A percentile compares a stretch with the other conserved stretches of the same genome.
These are phyloP conservation scores for Gonapodya sp. DNA, from an alignment of 192 early-diverging fungal genomes.

Conservation along the genomic window DNA sequence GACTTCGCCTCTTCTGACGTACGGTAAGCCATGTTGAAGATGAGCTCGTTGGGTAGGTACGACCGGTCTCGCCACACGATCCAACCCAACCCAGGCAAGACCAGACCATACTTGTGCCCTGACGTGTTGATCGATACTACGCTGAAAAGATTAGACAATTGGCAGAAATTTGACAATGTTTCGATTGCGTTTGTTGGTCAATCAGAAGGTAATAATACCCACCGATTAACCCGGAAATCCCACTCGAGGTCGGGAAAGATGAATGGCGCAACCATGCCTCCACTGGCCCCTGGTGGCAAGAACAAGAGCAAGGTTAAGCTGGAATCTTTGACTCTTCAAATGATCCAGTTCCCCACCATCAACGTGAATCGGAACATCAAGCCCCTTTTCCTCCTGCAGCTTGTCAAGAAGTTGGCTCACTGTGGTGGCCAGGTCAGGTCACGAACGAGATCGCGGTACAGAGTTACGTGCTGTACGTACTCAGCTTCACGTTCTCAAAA, in stretches of 20 bases:
- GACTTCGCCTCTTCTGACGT: background rate
- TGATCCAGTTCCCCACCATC: conserved; percentile 54
- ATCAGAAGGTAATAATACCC: background rate
- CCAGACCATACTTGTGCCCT: conserved; percentile 81
- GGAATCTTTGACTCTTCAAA: too few species aligned
- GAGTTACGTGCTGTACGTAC: too few species aligned
- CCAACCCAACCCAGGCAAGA: conserved; percentile 78
- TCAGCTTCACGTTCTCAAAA: conserved; percentile 62
- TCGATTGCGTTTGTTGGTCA: too few species aligned
- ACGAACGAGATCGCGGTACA: too few species aligned
- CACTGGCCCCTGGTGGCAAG: conserved; percentile 37
- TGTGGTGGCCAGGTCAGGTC: background rate
- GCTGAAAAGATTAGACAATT: too few species aligned
- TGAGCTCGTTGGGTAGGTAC: conserved; percentile 61
- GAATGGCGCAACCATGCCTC: conserved; percentile 83
- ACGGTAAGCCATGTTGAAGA: conserved; percentile 34
- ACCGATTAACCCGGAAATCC: conserved; percentile 38
- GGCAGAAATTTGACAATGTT: too few species aligned
- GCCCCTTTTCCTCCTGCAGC: conserved; percentile 48
- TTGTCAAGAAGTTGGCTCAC: conserved; percentile 40
- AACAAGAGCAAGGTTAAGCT: too few species aligned
- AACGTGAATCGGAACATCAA: conserved; percentile 71
- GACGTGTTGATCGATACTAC: conserved; percentile 74
- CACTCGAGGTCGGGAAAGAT: conserved; percentile 61
- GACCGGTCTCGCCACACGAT: conserved; percentile 58